Percentiles rank a stretch among this genome's conserved stretches.
Conservation (phyloP, 2,329 filamentous ascomycete genomes). For the Lasiodiplodia citricola region DNA sequence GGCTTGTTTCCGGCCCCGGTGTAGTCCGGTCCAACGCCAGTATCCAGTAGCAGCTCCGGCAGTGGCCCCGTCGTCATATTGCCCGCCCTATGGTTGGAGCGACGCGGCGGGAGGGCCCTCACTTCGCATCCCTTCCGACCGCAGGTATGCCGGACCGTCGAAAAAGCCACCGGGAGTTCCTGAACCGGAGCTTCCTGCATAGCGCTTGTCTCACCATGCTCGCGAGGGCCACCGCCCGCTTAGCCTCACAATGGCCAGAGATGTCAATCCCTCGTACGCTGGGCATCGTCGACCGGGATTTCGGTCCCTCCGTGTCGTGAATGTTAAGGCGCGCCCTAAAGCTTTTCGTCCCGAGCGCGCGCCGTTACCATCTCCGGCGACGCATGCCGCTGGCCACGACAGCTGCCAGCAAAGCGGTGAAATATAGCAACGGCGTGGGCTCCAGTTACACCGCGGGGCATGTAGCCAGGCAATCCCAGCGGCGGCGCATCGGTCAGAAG, state of each 20-base stretch:
- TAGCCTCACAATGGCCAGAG: constrained; percentile 1
- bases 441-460: constrained; percentile 15
- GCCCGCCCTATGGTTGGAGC: constrained; percentile 10
- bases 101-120: neutral
- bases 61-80: constrained; percentile 1
- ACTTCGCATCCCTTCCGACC: constrained; percentile 12
- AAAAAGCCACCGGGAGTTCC: constrained; percentile 13
- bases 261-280: constrained; percentile 21
- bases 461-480: constrained; percentile 7
- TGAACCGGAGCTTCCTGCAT: constrained; percentile 19
- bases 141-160: neutral
- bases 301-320: constrained; percentile 23
- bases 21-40: constrained; percentile 11
- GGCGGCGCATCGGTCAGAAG: constrained; percentile 9
- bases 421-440: constrained; percentile 8
- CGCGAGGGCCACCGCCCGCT: constrained; percentile 12
- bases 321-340: constrained; percentile 21
- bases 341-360: neutral
- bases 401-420: constrained; percentile 20
- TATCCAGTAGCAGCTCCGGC: constrained; percentile 13
- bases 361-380: constrained; percentile 3
- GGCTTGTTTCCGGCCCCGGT: constrained; percentile 5
- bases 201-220: constrained; percentile 18
- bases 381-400: constrained; percentile 7
- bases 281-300: constrained; percentile 11